Evolutionary conservation across 139 green algal genomes (phyloP), one percentile per base, ranked within the genome.

Genomic region (Nannochloris sp.): DNA sequence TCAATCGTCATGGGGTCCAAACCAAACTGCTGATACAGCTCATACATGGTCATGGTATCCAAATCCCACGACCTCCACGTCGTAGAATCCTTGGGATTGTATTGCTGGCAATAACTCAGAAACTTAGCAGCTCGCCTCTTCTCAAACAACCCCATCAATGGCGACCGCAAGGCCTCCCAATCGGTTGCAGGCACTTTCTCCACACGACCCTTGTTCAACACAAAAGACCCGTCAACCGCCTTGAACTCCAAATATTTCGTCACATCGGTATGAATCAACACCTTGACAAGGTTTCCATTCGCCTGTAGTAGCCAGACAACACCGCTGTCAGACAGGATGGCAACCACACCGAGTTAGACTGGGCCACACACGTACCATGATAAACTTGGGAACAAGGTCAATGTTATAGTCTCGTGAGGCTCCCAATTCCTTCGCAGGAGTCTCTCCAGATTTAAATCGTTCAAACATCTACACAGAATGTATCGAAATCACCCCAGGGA

Each of bases 201-300:
- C 25, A 98, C 87, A 55, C 86, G 83, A 57, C 78, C 82, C 74
- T 96, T 92, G 64, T 81, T 86, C 44, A 95, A 67, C 64, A 98
- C 94, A 67, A 83, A 99, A 61, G 69, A 87, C 29, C 94, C 94
- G 57, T 99, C 94, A 44, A 96, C 89, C 2, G 89, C 89, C 68
- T 98, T 98, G 83, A 98, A 99, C 71, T 96, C 87, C 61, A 99
- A 75, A 75, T 99, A 98, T 78, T 96, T 96, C 34, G 88, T 93
- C 11, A 99, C 94, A 34, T 95, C 86, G 12, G 94, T 98, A 76
- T 96, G 88, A 46, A 99, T 82, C 60, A 98, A 85, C 54, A 93
- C 82, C 9, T 79, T 73, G 8, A 96, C 87, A 44, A 98, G 75
- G 67, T 92, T 83, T 59, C 91, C 91, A 63, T 73, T 77, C 44